These are phyloP conservation scores for Phycomyces blakesleeanus DNA, from an alignment of 192 early-diverging fungal genomes.

Conservation along the genomic window DNA sequence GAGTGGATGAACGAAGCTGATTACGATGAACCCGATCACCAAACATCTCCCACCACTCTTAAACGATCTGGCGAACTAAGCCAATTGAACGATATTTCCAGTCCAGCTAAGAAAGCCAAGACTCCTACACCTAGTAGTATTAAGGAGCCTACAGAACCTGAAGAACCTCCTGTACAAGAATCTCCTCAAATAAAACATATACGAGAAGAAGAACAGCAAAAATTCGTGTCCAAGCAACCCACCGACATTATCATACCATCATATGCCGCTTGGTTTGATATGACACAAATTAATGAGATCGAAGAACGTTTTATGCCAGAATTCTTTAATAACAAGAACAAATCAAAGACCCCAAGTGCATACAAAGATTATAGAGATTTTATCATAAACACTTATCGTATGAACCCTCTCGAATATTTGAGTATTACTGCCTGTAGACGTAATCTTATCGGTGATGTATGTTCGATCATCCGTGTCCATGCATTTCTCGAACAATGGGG, in stretches of 20 bases:
- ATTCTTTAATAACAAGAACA: slow-evolving; percentile 94
- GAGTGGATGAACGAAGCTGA: slow-evolving; percentile 69
- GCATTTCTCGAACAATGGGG: slow-evolving; percentile 99
- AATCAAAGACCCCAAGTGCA: slow-evolving; percentile 86
- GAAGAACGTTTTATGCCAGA: slow-evolving; percentile 88
- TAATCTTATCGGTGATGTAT: slow-evolving; percentile 97
- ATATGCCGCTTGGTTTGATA: slow-evolving; percentile 93
- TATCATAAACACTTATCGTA: slow-evolving; percentile 96
- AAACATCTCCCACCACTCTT: background rate
- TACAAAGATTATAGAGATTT: slow-evolving; percentile 97
- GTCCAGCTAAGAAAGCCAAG: background rate
- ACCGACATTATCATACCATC: slow-evolving; percentile 82
- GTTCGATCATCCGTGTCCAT: slow-evolving; percentile 96
- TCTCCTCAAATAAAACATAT: background rate
- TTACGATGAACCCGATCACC: slow-evolving; percentile 11
- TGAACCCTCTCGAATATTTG: slow-evolving; percentile 93
- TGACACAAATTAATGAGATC: slow-evolving; percentile 74
- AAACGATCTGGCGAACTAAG: background rate
- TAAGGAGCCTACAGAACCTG: background rate
- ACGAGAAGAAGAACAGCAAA: slow-evolving; percentile 56
- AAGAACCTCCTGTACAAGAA: background rate
- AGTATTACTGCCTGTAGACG: slow-evolving; percentile 97
- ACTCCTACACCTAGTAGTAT: background rate
- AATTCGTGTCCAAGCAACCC: slow-evolving; percentile 64
- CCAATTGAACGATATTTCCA: background rate